These are phyloP conservation scores for Trichosporon coremiiforme DNA, from an alignment of 1,284 basidiomycete genomes.

Conservation along the genomic window DNA sequence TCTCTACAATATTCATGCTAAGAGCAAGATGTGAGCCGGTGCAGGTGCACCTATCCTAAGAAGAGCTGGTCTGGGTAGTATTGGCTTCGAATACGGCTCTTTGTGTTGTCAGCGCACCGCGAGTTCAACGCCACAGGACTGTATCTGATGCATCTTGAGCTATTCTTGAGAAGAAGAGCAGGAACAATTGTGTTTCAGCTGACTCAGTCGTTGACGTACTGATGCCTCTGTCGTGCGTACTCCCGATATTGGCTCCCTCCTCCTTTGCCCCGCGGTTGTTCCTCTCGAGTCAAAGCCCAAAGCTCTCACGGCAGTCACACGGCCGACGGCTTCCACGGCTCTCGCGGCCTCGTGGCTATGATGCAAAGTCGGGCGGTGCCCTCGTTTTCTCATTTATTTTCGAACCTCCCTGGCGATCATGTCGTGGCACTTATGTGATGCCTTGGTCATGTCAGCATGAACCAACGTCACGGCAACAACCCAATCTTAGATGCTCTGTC, in stretches of 20 bases:
- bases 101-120: too few relatives aligned
- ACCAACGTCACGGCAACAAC: slow-evolving; percentile 15
- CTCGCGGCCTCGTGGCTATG: neutral
- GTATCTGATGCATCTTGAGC: too few relatives aligned
- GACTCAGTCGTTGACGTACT: neutral
- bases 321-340: neutral
- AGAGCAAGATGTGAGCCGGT: too few relatives aligned
- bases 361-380: neutral
- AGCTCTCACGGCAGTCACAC: neutral
- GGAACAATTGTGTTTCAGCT: slow-evolving; percentile 6
- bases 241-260: neutral
- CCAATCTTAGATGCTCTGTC: neutral
- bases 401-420: neutral
- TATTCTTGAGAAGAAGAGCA: neutral
- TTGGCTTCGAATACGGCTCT: too few relatives aligned
- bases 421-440: neutral
- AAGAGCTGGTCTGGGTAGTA: too few relatives aligned
- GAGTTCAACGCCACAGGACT: neutral
- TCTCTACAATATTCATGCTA: too few relatives aligned
- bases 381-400: neutral
- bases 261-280: neutral
- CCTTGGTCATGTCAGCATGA: neutral
- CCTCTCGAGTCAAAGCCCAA: neutral
- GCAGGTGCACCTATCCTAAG: too few relatives aligned
- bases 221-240: neutral